Conservation (phyloP, 148 eudicot species). For the Heliamphora exappendiculata region DNA sequence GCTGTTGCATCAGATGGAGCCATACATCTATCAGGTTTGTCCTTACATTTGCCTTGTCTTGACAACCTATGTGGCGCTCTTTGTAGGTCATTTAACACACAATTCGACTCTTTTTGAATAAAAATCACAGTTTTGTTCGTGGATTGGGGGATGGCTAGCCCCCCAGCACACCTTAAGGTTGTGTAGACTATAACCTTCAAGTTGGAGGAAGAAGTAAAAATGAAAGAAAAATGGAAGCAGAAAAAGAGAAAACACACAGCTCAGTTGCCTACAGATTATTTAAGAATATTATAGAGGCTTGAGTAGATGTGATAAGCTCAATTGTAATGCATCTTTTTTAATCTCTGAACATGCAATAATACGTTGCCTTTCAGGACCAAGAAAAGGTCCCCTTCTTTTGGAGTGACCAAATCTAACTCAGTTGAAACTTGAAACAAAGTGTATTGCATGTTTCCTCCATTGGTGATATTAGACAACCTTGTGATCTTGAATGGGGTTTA, state of each 20-base stretch:
- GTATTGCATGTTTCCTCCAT: background rate
- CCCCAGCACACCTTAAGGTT: background rate
- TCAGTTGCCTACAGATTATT: no score
- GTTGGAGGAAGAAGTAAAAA: background rate
- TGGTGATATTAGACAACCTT: no score
- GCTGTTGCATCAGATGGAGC: conserved; percentile 99
- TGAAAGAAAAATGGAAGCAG: background rate
- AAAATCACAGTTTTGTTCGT: background rate
- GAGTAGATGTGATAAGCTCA: background rate
- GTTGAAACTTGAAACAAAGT: background rate
- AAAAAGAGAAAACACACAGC: background rate
- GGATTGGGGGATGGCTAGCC: background rate
- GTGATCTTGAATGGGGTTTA: no score
- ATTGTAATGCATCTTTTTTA: background rate
- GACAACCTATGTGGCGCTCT: background rate
- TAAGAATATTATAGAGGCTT: background rate
- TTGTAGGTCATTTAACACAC: background rate
- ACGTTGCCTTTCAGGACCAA: background rate
- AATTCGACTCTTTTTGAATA: background rate
- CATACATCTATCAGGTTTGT: conserved; percentile 90
- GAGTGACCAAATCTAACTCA: background rate
- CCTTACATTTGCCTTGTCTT: background rate
- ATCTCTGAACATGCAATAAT: background rate
- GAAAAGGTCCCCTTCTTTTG: background rate
- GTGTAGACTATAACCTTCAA: background rate